Evolutionary conservation across 2,329 filamentous ascomycete genomes (phyloP), one percentile per base, ranked within the genome.

Genomic region (Cytospora mali): DNA sequence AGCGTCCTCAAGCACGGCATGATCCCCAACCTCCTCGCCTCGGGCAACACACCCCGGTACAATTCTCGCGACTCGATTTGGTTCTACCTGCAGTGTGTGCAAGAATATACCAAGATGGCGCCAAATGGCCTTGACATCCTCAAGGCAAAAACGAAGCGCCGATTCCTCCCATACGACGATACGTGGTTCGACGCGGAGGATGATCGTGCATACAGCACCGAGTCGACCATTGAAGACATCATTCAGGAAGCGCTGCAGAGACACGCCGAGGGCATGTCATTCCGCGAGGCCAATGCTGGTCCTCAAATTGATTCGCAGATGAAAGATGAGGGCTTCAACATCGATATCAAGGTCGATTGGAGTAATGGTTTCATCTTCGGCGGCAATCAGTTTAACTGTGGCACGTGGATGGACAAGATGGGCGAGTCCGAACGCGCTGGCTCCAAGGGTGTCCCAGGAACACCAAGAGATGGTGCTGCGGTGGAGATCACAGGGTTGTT

Each of bases 321-420:
- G 95, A 91, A 85, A 67, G 84, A 91, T 4, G 89, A 93, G 71
- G 95, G 95, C 0, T 99, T 99, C 80, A 88, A 97, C 71, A 92
- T 97, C 67, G 88, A 95, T 64, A 89, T 98, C 69, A 86, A 90
- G 64, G 91, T 96, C 13, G 94, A 99, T 73, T 98, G 94, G 94
- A 80, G 84, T 33, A 95, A 88, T 6, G 96, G 95, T 25, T 85
- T 99, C 66, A 88, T 99, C 62, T 97, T 96, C 71, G 95, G 96
- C 61, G 95, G 96, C 35, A 98, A 92, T 71, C 93, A 97, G 72
- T 84, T 80, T 77, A 99, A 99, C 76, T 99, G 96, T 70, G 95
- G 95, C 58, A 99, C 95, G 1, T 99, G 95, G 95, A 97, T 97
- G 93, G 95, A 99, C 81, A 99, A 99, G 84, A 99, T 99, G 95